Base-by-base conservation (phyloP, 768 basidiomycete species). In the Xerocomellus amylosporus region DNA sequence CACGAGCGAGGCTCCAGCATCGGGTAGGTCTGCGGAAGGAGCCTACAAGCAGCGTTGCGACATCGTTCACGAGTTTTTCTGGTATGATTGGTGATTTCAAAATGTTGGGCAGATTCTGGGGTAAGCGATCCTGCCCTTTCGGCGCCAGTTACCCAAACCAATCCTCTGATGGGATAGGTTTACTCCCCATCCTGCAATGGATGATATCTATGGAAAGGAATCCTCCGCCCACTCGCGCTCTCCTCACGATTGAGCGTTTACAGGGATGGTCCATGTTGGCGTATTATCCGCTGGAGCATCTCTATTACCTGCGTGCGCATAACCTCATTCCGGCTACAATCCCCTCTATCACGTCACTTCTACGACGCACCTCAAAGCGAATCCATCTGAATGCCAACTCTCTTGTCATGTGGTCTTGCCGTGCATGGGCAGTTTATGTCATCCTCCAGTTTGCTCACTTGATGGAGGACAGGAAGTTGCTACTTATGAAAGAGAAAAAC, bases 151-250 rank as follows among this genome's bases (percentile, higher is more conserved):
- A 36, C 3, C 5, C 15, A 28, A 30, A 17, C 28, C 28, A 34
- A 15, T 44, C 15, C n/a, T 46, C 17, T 38, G 42, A 22, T 58
- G 33, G 47, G 26, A 19, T 56, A 91, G 89, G 89, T 45, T 72
- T 90, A n/a, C 71, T 92, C 17, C 86, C 88, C 24, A 89, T 89
- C 39, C 68, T 90, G 41, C 86, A 89, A 63, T 92, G 89, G 90
- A 77, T 92, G 45, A 83, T 87, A 17, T 79, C 85, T 2, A 69
- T 91, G 61, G 89, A 90, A 67, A 81, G 83, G n/a, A 81, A 71
- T 38, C 85, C 84, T 1, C 84, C 84, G 13, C 84, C 86, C 4
- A 91, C 90, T 2, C 79, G 84, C 3, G 77, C 77, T 41, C 77
- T 91, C 30, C 81, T 86, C 46, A 87, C 80, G 1, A 88, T 92